Evolutionary conservation across 1,139 yeast genomes (phyloP).

Genomic region (Scheffersomyces insectosa): DNA sequence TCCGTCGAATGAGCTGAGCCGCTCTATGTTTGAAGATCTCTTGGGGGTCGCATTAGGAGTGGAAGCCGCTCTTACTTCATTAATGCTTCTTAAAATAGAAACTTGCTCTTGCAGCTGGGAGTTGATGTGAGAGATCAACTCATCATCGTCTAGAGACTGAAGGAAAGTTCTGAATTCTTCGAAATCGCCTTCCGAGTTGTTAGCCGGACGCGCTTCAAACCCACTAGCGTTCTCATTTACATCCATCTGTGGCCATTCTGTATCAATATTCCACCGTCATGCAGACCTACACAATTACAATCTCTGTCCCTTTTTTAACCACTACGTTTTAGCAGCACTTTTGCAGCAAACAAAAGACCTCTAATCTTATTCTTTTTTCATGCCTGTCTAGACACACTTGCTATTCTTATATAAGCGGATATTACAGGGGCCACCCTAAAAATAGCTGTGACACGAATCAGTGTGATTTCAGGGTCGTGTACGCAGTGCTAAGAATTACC

Average conservation of each 20-base stretch:
- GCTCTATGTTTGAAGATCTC: slow-evolving; percentile 5
- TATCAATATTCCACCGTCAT: not conserved
- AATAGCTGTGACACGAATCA: too few relatives aligned
- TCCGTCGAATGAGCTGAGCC: slow-evolving; percentile 11
- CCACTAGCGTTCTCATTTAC: not conserved
- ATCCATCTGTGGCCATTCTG: not conserved
- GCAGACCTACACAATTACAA: too few relatives aligned
- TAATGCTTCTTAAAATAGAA: slow-evolving; percentile 2
- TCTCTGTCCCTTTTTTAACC: too few relatives aligned
- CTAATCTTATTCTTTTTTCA: too few relatives aligned
- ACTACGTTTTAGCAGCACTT: too few relatives aligned
- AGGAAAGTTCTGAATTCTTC: slow-evolving; percentile 19
- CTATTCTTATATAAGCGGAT: too few relatives aligned
- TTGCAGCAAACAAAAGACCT: too few relatives aligned
- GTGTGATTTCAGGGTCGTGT: too few relatives aligned
- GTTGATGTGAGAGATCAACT: slow-evolving; percentile 40
- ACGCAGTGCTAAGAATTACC: too few relatives aligned
- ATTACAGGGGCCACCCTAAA: too few relatives aligned
- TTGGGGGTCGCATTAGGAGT: slow-evolving; percentile 12
- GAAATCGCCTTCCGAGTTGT: not conserved
- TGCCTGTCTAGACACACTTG: too few relatives aligned
- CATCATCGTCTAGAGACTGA: slow-evolving; percentile 40
- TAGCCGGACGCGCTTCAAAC: too few relatives aligned
- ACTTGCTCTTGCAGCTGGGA: slow-evolving; percentile 18
- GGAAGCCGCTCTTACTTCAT: slow-evolving; percentile 8